A percentile compares a stretch with the other conserved stretches of the same genome.
phyloP scores from a whole-genome alignment of 1,139 yeast species.

The Saccharomyces uvarum region DNA sequence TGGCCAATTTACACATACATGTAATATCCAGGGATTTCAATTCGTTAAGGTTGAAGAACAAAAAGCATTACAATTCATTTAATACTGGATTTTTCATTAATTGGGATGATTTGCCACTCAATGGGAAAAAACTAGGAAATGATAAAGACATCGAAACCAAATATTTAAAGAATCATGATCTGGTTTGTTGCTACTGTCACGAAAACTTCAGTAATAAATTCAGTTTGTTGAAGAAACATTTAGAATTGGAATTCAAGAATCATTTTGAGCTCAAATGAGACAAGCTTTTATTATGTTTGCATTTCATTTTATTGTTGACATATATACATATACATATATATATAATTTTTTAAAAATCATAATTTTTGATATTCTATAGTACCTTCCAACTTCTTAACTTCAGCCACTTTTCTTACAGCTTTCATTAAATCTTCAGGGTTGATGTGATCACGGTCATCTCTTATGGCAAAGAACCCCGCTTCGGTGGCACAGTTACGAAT shows the following conservation, averaged over 20 bases:
- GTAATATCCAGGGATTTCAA: constrained; percentile 58
- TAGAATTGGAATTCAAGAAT: constrained; percentile 37
- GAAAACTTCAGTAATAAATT: constrained; percentile 42
- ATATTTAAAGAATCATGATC: constrained; percentile 35
- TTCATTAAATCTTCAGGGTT: constrained; percentile 91
- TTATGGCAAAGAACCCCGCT: constrained; percentile 96
- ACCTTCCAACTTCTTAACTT: constrained; percentile 94
- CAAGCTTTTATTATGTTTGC: not conserved
- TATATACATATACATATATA: constrained; percentile 1
- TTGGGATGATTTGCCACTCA: constrained; percentile 39
- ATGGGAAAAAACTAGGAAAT: constrained; percentile 11
- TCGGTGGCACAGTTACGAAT: constrained; percentile 96
- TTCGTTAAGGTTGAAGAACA: constrained; percentile 49
- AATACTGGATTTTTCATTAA: constrained; percentile 56
- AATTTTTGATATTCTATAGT: constrained; percentile 88
- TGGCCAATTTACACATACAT: constrained; percentile 65
- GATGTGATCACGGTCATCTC: constrained; percentile 94
- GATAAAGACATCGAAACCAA: constrained; percentile 24
- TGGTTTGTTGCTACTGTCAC: constrained; percentile 46
- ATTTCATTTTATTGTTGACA: not conserved
- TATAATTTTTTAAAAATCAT: constrained; percentile 29
- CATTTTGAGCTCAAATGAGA: constrained; percentile 16
- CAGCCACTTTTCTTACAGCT: constrained; percentile 96
- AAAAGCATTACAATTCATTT: constrained; percentile 66
- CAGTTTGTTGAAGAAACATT: constrained; percentile 42